Evolutionary conservation across 2,329 filamentous ascomycete genomes (phyloP).

Genomic region (Thielaviopsis populi): DNA sequence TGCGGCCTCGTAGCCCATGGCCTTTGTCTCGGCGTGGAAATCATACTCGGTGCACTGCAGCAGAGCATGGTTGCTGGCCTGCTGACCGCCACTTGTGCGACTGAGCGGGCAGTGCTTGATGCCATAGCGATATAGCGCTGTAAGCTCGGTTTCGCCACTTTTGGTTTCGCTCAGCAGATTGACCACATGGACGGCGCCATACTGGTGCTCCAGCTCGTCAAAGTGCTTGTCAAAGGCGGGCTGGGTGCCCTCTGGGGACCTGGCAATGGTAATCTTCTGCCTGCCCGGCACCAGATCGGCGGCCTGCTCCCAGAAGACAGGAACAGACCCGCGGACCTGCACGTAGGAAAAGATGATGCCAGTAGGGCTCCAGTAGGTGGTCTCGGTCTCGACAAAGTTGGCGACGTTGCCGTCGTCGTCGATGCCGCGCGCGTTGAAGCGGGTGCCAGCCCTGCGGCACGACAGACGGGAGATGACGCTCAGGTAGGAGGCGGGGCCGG

Average conservation of each 20-base stretch:
- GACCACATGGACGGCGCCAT: constrained; percentile 82
- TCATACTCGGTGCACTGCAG: constrained; percentile 79
- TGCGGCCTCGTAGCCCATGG: constrained; percentile 80
- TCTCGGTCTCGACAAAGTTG: constrained; percentile 98
- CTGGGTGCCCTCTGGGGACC: constrained; percentile 79
- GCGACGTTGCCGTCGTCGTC: constrained; percentile 96
- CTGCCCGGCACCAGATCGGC: constrained; percentile 78
- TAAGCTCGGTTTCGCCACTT: constrained; percentile 71
- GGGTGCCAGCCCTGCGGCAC: constrained; percentile 76
- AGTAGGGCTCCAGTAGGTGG: constrained; percentile 70
- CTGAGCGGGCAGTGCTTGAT: constrained; percentile 61
- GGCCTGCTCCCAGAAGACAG: constrained; percentile 92
- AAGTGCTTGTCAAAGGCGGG: constrained; percentile 95
- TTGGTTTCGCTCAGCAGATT: constrained; percentile 90
- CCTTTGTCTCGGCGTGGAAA: constrained; percentile 87
- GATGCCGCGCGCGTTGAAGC: constrained; percentile 94
- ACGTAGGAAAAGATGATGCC: constrained; percentile 80
- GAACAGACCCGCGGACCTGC: constrained; percentile 83
- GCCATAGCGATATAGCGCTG: constrained; percentile 62
- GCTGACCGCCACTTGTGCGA: constrained; percentile 25
- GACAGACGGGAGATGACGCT: constrained; percentile 87
- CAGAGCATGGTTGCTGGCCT: constrained; percentile 50
- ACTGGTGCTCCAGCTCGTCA: constrained; percentile 66
- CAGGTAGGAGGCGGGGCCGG: constrained; percentile 64
- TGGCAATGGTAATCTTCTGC: constrained; percentile 83